Evolutionary conservation across 2,329 filamentous ascomycete species (phyloP), one percentile per base, ranked within the genome.

Genomic region (Aspergillus sp.): DNA sequence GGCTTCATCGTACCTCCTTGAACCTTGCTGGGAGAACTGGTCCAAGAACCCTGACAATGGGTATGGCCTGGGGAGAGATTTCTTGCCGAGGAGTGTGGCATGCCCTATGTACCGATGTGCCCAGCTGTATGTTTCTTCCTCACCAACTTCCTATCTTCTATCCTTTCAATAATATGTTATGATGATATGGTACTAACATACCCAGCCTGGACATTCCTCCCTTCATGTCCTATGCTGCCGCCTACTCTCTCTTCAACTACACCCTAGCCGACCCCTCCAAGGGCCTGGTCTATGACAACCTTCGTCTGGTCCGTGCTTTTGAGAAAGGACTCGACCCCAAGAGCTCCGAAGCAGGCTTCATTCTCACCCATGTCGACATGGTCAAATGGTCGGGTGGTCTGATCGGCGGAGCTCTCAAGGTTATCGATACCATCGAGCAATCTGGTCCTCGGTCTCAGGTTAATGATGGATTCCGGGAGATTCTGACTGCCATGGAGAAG

Each of bases 291-390:
- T 83, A 83, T 53, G 66, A 72, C 33, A 83, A 83, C 71, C 75
- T 96, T 26, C 85, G 89, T 8, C 81, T 96, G 29, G 84, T 96
- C 60, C 87, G 91, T 31, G 91, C 89, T 26, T 97, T 96, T 58
- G 90, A 96, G 69, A 81, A 85, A 57, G 91, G 91, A 10, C 81
- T 95, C 7, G 87, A 96, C 64, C 87, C 87, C 0, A 78, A 77
- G 29, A 94, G 88, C 3, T 95, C 90, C 6, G 91, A 96, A 67
- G 91, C 91, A 1, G 91, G 91, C 39, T 96, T 97, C 64, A 89
- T 96, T n/a, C 79, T 96, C 9, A 90, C 93, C 5, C 91, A 96
- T 66, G 83, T 97, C 40, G 89, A 94, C 67, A 97, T 96, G 90
- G 91, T 95, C 39, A 84, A 83, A 62, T 82, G 95, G 67, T 90